Evolutionary conservation across 2,329 filamentous ascomycete genomes (phyloP), one percentile per base, ranked within the genome.

Genomic region (Decorospora gaudefroyi): DNA sequence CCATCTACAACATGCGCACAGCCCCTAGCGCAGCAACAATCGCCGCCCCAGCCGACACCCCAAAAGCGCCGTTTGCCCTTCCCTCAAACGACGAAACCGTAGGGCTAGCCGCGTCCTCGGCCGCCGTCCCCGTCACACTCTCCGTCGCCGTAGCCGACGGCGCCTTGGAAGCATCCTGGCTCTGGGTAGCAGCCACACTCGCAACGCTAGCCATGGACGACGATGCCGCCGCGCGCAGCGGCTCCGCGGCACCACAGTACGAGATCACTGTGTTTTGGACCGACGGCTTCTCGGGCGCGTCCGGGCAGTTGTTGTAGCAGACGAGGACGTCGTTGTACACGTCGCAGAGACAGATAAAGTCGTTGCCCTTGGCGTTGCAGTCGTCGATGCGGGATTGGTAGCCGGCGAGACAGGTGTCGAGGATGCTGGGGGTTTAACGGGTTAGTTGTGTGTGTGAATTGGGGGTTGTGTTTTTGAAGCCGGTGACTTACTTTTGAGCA

Each of bases 251-350:
- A 36, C 64, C 62, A 57, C 75, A 78, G 64, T 51, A 71, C 25
- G 57, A 53, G 3, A 60, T 66, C 12, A 69, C 66, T 49, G 65
- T 59, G 55, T 66, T 67, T 56, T 70, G 42, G 28, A 68, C 64
- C 0, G 66, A 58, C 4, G 57, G 36, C 46, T 48, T 58, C 31
- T 62, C 67, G 11, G 71, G 50, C 57, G 78, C 74, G 53, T 72
- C 67, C 38, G 82, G 81, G 72, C 83, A 85, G 74, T 83, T 82
- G 74, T 79, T 78, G 73, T 83, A 85, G 77, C 83, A 85, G 21
- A 75, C 79, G 53, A 79, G 55, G 23, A 81, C 71, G 39, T 78
- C 74, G 25, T 63, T 76, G 65, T 78, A 80, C 55, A 79, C 75
- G 35, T 75, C 70, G 69, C 82, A 86, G 19, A 83, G 72, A 69